Evolutionary conservation across 129 eudicot species (phyloP).

Genomic region (Chrysanthemum lavandulifolium): DNA sequence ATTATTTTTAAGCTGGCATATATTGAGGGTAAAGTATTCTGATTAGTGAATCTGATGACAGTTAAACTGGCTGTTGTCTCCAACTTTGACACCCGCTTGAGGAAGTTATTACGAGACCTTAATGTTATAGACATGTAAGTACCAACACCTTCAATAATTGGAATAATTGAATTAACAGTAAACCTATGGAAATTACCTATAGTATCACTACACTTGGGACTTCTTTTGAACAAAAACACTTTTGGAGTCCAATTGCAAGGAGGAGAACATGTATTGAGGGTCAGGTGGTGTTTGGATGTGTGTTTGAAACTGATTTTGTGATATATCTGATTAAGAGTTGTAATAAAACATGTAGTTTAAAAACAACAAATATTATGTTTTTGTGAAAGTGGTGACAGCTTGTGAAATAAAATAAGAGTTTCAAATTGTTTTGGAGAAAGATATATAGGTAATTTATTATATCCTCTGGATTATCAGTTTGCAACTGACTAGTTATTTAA

Average conservation of each 20-base stretch:
- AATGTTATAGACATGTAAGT: conserved; percentile 76
- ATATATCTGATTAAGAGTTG: background rate
- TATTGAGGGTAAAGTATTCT: conserved; percentile 4
- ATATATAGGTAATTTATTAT: too few relatives aligned
- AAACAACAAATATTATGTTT: background rate
- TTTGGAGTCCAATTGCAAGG: background rate
- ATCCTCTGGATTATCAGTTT: too few relatives aligned
- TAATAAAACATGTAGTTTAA: background rate
- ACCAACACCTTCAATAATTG: conserved; percentile 1
- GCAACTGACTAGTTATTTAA: too few relatives aligned
- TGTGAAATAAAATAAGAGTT: too few relatives aligned
- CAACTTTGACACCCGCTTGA: conserved; percentile 92
- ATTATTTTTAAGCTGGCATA: conserved; percentile 21
- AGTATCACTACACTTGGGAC: background rate
- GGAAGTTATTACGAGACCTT: conserved; percentile 86
- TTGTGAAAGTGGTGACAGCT: background rate
- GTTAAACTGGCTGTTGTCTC: conserved; percentile 98
- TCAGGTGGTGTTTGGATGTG: background rate
- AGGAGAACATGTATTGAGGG: background rate
- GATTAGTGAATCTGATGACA: conserved; percentile 35
- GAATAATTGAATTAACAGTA: background rate
- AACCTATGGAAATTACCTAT: conserved; percentile 10
- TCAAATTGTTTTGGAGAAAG: too few relatives aligned
- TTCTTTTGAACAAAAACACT: background rate
- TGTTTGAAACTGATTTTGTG: background rate